Conservation (phyloP, 257 asterid genomes). For the Perilla frutescens region DNA sequence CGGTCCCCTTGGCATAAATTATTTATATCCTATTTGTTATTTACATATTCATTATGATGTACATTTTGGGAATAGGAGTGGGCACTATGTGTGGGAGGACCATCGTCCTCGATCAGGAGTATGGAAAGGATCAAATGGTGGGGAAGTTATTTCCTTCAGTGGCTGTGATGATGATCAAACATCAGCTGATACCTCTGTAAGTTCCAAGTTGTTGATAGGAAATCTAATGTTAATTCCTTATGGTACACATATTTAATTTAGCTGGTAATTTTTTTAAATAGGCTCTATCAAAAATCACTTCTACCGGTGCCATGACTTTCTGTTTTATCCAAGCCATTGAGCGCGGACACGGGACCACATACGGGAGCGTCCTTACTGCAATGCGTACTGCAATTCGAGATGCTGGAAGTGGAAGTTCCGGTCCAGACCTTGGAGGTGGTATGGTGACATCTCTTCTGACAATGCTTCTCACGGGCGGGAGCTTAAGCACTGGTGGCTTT, state of each 20-base stretch:
- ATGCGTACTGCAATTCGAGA: conserved; percentile 84
- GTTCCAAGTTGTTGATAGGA: conserved; percentile 37
- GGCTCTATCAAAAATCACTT: conserved; percentile 93
- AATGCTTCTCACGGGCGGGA: conserved; percentile 91
- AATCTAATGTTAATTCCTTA: not conserved
- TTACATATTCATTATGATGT: conserved; percentile 8
- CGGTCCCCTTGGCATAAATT: conserved; percentile 12
- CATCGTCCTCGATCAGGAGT: conserved; percentile 93
- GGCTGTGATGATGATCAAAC: conserved; percentile 97
- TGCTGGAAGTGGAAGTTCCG: conserved; percentile 56
- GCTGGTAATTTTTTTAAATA: conserved; percentile 38
- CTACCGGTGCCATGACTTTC: conserved; percentile 98
- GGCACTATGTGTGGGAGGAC: conserved; percentile 94
- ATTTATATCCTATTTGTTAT: not conserved
- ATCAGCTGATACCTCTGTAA: conserved; percentile 94
- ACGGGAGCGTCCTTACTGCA: conserved; percentile 75
- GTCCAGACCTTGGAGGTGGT: conserved; percentile 73
- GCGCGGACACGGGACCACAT: conserved; percentile 82
- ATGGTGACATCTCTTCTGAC: conserved; percentile 68
- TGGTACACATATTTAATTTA: conserved; percentile 7
- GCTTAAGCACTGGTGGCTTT: conserved; percentile 61
- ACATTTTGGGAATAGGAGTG: conserved; percentile 57
- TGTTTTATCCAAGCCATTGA: conserved; percentile 98
- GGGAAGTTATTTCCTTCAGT: conserved; percentile 90
- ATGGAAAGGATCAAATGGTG: conserved; percentile 92